These are phyloP conservation scores for Rosa chinensis DNA, from an alignment of 306 rosid species.

Conservation along the genomic window DNA sequence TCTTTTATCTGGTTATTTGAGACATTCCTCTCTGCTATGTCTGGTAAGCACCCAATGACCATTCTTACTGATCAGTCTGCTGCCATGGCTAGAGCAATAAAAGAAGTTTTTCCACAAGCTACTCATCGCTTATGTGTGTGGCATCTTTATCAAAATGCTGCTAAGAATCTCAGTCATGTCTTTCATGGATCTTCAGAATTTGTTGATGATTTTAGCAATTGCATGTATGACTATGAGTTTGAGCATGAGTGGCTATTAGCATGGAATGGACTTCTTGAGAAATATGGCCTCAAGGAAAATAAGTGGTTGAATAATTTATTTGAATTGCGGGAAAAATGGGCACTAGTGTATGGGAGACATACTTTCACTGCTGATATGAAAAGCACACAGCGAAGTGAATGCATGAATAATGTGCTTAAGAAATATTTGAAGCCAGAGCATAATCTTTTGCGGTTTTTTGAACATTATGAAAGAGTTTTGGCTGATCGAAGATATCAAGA, in stretches of 20 bases:
- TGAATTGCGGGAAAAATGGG: neutral
- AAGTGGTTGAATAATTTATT: conserved; percentile 9
- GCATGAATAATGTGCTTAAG: conserved; percentile 6
- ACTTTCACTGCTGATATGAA: neutral
- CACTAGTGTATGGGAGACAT: neutral
- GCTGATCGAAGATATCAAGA: neutral
- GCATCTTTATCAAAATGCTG: neutral
- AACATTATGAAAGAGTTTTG: neutral
- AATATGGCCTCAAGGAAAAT: neutral
- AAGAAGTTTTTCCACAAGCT: neutral
- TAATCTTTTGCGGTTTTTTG: neutral
- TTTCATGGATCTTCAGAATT: neutral
- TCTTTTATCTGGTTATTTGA: conserved; percentile 11
- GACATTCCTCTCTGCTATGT: conserved; percentile 5
- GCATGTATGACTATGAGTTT: neutral
- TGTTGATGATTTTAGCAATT: neutral
- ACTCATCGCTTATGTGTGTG: neutral
- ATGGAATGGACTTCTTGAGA: conserved; percentile 9
- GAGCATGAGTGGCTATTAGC: conserved; percentile 6
- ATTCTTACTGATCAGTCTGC: conserved; percentile 9
- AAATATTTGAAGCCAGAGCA: neutral
- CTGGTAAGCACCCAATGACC: neutral
- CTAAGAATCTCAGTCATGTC: neutral
- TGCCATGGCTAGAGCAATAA: neutral
- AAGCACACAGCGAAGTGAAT: neutral